Percentiles rank a stretch among this genome's conserved stretches.
These are phyloP conservation scores for Dichotomopilus funicola DNA, from an alignment of 2,329 filamentous ascomycete genomes.

Conservation along the genomic window DNA sequence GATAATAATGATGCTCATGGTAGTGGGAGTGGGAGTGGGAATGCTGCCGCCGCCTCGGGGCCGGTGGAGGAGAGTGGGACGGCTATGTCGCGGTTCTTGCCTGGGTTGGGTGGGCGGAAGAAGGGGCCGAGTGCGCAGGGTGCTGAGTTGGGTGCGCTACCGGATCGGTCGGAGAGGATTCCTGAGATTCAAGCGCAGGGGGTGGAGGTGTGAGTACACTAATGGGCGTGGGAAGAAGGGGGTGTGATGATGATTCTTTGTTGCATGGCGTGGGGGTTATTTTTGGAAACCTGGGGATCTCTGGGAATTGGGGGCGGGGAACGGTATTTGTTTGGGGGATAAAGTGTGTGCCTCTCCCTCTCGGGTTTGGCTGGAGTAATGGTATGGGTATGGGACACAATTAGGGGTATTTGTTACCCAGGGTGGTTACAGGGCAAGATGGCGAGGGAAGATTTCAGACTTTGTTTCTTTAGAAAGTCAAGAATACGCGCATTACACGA, in stretches of 20 bases:
- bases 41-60: no score
- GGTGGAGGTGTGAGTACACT: constrained; percentile 13
- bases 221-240: not conserved
- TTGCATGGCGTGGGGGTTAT: not conserved
- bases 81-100: constrained; percentile 5
- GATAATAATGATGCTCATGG: constrained; percentile 18
- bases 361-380: no score
- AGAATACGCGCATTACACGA: no score
- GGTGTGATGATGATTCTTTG: not conserved
- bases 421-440: no score
- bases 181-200: constrained; percentile 14
- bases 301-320: no score
- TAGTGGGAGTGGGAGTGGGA: not conserved
- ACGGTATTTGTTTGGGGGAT: no score
- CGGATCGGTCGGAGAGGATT: not conserved
- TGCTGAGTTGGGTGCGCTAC: constrained; percentile 62
- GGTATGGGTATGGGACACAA: no score
- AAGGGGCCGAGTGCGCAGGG: constrained; percentile 61
- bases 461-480: no score
- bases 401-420: no score
- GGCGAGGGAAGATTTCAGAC: no score
- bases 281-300: no score
- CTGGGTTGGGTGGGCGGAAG: constrained; percentile 47
- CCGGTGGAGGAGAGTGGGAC: not conserved
- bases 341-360: no score